Evolutionary conservation across 345 rosid species (phyloP).

Genomic region (Jatropha curcas): DNA sequence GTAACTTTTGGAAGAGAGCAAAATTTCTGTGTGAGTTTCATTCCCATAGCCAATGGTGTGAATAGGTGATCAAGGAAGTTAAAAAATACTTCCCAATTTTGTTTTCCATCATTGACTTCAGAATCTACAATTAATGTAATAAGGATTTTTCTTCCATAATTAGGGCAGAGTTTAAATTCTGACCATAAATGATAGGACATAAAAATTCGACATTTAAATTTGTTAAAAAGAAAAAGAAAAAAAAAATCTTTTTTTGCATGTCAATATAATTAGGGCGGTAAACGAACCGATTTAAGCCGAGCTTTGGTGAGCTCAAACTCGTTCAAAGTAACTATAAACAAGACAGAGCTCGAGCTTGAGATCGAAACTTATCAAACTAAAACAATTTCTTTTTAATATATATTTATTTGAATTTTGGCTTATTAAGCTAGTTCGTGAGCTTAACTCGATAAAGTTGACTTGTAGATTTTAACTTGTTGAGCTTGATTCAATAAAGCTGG

Average conservation of each 20-base stretch:
- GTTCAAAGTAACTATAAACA: too few species aligned
- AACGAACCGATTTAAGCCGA: too few species aligned
- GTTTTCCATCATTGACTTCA: background rate
- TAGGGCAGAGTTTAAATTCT: background rate
- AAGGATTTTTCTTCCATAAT: background rate
- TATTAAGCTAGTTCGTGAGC: too few species aligned
- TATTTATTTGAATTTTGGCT: too few species aligned
- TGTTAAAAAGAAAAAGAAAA: background rate
- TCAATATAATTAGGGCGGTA: too few species aligned
- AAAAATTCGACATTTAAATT: background rate
- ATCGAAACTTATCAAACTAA: too few species aligned
- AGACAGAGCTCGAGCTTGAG: too few species aligned
- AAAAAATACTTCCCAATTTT: slow-evolving; percentile 1
- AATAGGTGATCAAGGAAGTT: background rate
- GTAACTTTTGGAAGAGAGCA: slow-evolving; percentile 13
- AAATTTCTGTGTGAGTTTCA: background rate
- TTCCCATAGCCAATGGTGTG: background rate
- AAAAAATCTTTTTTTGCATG: background rate
- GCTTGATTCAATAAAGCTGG: too few species aligned
- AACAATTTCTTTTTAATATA: too few species aligned
- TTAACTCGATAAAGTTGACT: too few species aligned
- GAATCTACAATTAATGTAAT: background rate
- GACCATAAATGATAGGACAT: background rate
- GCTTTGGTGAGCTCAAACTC: too few species aligned
- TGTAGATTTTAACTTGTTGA: too few species aligned